Base-by-base conservation (phyloP, 2,329 filamentous ascomycete species). In the Aotearoamyces nothofagi region DNA sequence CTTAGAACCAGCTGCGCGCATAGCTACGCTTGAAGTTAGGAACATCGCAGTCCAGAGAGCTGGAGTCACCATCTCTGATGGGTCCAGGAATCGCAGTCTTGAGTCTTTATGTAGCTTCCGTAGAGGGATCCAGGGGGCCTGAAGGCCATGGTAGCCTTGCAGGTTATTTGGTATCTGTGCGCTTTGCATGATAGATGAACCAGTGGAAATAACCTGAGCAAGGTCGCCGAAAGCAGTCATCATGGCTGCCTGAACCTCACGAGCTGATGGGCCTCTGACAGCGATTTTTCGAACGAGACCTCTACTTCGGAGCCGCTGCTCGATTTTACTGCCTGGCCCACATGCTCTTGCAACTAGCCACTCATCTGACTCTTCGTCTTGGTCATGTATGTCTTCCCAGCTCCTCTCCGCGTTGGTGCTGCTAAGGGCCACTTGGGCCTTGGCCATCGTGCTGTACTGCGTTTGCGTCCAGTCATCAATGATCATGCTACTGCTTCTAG, bases 91-190 rank as follows among this genome's bases (percentile, higher is more conserved):
- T 1, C 71, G 69, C 5, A 87, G 60, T 15, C 71, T 66, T 0
- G 75, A 74, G 33, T 82, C 76, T 44, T 78, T 82, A 45, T 79
- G 69, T 3, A 82, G 57, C 48, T 86, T 86, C 28, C 79, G 69
- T 11, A 87, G 57, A 4, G 80, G 80, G n/a, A 86, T 64, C 65
- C 78, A 82, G 0, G 67, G 53, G 24, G 77, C 72, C 30, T 66
- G 63, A 11, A 86, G 57, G 5, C 73, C 79, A 22, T 43, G 38
- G 36, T 42, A 49, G 5, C 35, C 31, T 7, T 31, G 36, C 19
- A 47, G 24, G 8, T 32, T 29, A 9, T 33, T 25, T 2, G 45
- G 44, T 8, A 43, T 34, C 1, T 31, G 25, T 2, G 32, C 31
- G 8, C 8, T 14, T 7, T 9, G 9, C 8, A 9, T 8, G 9